Conservation (phyloP, 2,329 filamentous ascomycete genomes). For the Harringtonia aguacate region DNA sequence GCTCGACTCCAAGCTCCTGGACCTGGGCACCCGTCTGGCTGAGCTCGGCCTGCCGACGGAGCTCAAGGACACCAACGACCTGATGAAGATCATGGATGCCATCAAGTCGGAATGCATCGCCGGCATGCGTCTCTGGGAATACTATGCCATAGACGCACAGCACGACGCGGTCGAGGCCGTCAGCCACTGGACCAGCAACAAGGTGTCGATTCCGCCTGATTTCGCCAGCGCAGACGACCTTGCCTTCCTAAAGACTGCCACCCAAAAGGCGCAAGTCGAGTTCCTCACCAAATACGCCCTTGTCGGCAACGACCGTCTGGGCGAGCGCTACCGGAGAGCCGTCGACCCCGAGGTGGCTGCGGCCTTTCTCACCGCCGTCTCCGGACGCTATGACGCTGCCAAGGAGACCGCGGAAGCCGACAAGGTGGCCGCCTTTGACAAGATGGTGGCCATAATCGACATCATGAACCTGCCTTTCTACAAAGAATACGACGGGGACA, state of each 20-base stretch:
- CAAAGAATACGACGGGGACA: conserved; percentile 79
- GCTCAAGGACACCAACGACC: conserved; percentile 58
- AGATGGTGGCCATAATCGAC: conserved; percentile 58
- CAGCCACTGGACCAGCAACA: conserved; percentile 58
- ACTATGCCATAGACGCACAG: conserved; percentile 75
- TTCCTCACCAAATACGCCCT: conserved; percentile 63
- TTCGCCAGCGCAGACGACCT: conserved; percentile 24
- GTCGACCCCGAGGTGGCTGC: conserved; percentile 62
- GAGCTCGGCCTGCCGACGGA: conserved; percentile 65
- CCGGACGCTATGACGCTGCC: conserved; percentile 49
- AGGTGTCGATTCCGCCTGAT: conserved; percentile 42
- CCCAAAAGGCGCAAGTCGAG: conserved; percentile 40
- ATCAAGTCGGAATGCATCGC: conserved; percentile 73
- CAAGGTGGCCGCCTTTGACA: conserved; percentile 39
- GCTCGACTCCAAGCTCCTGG: conserved; percentile 53
- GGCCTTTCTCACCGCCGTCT: conserved; percentile 54
- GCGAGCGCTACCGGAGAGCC: conserved; percentile 64
- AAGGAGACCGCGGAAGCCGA: conserved; percentile 34
- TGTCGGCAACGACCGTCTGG: conserved; percentile 59
- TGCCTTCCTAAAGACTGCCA: conserved; percentile 34
- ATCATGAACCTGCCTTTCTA: conserved; percentile 83
- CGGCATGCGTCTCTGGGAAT: conserved; percentile 80
- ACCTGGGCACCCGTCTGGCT: conserved; percentile 65
- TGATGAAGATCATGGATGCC: conserved; percentile 72
- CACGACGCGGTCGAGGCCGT: conserved; percentile 58